phyloP scores from a whole-genome alignment of 495 filamentous ascomycete species.

The Clavariopsis aquatica region DNA sequence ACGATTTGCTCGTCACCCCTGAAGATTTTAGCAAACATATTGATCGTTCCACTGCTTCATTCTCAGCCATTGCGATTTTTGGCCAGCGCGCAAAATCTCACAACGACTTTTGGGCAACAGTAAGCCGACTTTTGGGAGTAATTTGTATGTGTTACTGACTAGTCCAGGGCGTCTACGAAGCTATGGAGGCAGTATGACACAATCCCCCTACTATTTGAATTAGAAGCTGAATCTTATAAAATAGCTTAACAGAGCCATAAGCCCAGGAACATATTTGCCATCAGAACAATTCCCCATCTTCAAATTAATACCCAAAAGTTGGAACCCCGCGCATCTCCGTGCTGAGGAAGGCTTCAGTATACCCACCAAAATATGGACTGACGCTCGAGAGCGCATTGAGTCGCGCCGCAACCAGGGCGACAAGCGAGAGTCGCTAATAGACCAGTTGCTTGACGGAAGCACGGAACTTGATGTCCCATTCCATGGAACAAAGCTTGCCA shows the following conservation, averaged over 20 bases:
- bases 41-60: conserved; percentile 17
- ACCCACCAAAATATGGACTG: conserved; percentile 6
- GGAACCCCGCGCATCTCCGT: neutral
- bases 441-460: conserved; percentile 15
- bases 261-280: conserved; percentile 20
- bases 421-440: conserved; percentile 19
- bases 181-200: conserved; percentile 21
- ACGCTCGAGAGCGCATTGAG: conserved; percentile 14
- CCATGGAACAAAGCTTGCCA: neutral
- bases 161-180: conserved; percentile 22
- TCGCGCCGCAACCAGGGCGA: conserved; percentile 13
- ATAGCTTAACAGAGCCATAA: conserved; percentile 13
- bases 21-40: conserved; percentile 22
- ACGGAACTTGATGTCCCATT: conserved; percentile 6
- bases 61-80: conserved; percentile 16
- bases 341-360: conserved; percentile 5
- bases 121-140: conserved; percentile 5
- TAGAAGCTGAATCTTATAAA: neutral
- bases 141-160: conserved; percentile 3
- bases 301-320: conserved; percentile 19
- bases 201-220: neutral
- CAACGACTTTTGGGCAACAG: conserved; percentile 22
- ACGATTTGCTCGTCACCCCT: conserved; percentile 19
- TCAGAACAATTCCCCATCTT: conserved; percentile 26
- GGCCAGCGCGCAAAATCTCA: conserved; percentile 18